Conservation (phyloP, 495 filamentous ascomycete species). For the Penicillium coprophilum region DNA sequence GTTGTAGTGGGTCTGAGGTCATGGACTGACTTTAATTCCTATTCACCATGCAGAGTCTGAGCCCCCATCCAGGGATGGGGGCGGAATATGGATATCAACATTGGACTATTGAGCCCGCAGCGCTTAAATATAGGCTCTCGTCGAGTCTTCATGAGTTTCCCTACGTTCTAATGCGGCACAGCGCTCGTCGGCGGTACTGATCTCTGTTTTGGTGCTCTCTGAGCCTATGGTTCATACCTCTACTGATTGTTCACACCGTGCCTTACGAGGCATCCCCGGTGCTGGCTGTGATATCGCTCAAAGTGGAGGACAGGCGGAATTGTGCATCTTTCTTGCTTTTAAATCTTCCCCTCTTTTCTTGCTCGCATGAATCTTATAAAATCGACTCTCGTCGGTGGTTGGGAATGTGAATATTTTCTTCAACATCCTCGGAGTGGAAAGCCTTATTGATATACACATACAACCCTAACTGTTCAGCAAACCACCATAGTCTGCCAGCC, state of each 20-base stretch:
- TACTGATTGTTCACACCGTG: slow-evolving; percentile 31
- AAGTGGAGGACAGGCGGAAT: slow-evolving; percentile 19
- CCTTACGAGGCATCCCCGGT: slow-evolving; percentile 42
- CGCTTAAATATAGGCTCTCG: slow-evolving; percentile 48
- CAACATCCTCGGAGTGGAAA: not conserved
- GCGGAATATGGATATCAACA: slow-evolving; percentile 25
- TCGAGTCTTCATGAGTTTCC: slow-evolving; percentile 33
- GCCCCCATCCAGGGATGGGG: slow-evolving; percentile 30
- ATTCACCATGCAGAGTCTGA: slow-evolving; percentile 30
- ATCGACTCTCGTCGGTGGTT: slow-evolving; percentile 6
- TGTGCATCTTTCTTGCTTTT: slow-evolving; percentile 23
- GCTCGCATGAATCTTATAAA: slow-evolving; percentile 10
- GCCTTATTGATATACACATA: not conserved
- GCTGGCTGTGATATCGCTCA: slow-evolving; percentile 32
- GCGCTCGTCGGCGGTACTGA: slow-evolving; percentile 37
- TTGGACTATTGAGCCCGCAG: slow-evolving; percentile 26
- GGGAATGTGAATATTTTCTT: slow-evolving; percentile 4
- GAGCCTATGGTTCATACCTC: slow-evolving; percentile 41
- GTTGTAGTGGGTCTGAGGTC: slow-evolving; percentile 6
- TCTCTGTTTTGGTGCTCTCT: slow-evolving; percentile 33
- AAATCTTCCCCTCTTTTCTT: slow-evolving; percentile 11
- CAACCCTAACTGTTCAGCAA: slow-evolving; percentile 1
- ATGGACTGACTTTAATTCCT: slow-evolving; percentile 14
- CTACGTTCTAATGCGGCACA: slow-evolving; percentile 36
- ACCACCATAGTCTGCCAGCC: not conserved